A percentile compares a stretch with the other conserved stretches of the same genome.
phyloP scores from a whole-genome alignment of 108 stramenopile species.

The Cyclostephanos tholiformis region DNA sequence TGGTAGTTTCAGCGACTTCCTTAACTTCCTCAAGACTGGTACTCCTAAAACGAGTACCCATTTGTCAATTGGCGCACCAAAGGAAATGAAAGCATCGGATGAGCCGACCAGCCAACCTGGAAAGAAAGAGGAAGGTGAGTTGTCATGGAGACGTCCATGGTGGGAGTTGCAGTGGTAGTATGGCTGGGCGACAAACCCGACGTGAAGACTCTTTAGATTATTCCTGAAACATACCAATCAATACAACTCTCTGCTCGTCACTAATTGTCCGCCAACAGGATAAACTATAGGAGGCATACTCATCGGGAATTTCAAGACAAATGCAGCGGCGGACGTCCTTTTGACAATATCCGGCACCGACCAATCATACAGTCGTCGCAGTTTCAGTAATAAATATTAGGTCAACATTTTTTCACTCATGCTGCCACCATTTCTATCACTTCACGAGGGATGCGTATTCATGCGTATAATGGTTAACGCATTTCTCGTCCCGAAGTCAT shows the following conservation, averaged over 20 bases:
- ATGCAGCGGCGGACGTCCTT: background rate
- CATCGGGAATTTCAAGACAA: background rate
- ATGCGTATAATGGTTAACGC: too few species aligned
- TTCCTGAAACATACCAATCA: background rate
- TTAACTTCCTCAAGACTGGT: background rate
- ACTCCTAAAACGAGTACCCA: background rate
- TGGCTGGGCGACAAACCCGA: background rate
- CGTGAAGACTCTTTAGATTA: background rate
- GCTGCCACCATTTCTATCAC: too few species aligned
- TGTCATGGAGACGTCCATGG: background rate
- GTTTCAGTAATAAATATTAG: background rate
- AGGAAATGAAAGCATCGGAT: background rate
- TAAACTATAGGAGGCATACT: background rate
- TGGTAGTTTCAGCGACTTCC: background rate
- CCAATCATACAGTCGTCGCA: background rate
- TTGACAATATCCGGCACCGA: background rate
- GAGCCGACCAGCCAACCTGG: background rate
- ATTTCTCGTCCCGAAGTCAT: too few species aligned
- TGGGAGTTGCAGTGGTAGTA: constrained; percentile 1
- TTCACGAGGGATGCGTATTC: too few species aligned
- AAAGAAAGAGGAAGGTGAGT: background rate
- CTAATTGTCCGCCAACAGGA: background rate
- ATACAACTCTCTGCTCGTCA: background rate
- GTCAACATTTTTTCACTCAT: background rate
- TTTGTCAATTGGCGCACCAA: background rate